These are phyloP conservation scores for Trematosphaeria pertusa DNA, from an alignment of 2,329 filamentous ascomycete species.

Conservation along the genomic window DNA sequence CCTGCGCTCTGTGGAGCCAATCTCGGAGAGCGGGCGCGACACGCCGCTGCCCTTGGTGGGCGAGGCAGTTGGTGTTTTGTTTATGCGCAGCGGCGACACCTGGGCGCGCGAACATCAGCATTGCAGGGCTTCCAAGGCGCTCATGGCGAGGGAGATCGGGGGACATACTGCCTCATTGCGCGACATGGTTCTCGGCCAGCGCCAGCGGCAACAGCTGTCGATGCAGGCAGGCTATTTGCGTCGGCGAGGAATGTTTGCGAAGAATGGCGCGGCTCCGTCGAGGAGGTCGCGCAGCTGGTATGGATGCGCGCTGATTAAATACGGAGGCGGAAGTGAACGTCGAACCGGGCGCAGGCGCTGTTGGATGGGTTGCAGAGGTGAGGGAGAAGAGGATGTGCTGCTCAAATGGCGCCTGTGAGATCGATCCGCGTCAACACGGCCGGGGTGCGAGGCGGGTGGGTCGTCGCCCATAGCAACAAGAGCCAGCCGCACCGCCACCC, in stretches of 20 bases:
- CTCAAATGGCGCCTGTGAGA: constrained; percentile 28
- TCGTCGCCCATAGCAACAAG: constrained; percentile 25
- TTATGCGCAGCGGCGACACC: constrained; percentile 81
- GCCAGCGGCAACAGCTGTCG: constrained; percentile 20
- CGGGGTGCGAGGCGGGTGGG: constrained; percentile 25
- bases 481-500: constrained; percentile 1
- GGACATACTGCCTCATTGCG: constrained; percentile 49
- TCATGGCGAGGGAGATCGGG: no score
- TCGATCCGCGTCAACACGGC: constrained; percentile 32
- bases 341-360: constrained; percentile 36
- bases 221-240: constrained; percentile 32
- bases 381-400: constrained; percentile 31
- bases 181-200: constrained; percentile 42
- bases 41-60: constrained; percentile 69
- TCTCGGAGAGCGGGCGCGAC: constrained; percentile 80
- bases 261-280: constrained; percentile 41
- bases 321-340: constrained; percentile 32
- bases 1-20: constrained; percentile 83
- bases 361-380: constrained; percentile 32
- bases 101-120: constrained; percentile 44
- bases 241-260: constrained; percentile 36
- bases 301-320: constrained; percentile 25
- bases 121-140: background rate
- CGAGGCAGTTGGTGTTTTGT: constrained; percentile 70
- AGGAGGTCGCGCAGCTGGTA: constrained; percentile 28